These are phyloP conservation scores for Heimioporus sp. DNA, from an alignment of 768 basidiomycete genomes.

Conservation along the genomic window DNA sequence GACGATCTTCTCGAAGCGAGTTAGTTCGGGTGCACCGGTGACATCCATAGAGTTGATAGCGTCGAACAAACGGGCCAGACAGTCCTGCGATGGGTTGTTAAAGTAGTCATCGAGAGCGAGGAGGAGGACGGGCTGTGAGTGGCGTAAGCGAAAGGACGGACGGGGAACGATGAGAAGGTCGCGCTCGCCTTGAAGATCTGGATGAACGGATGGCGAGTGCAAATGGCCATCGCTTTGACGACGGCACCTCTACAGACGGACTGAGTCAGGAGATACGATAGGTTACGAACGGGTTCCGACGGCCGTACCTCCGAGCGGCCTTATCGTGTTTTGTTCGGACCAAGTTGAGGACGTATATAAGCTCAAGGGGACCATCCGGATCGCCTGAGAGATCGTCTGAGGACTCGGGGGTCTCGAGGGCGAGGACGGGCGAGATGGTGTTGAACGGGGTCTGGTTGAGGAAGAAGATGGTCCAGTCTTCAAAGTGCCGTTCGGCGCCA, in stretches of 20 bases:
- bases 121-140: constrained; percentile 76
- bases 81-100: constrained; percentile 82
- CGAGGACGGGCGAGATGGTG: constrained; percentile 78
- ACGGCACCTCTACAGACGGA: constrained; percentile 70
- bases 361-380: constrained; percentile 39
- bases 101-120: constrained; percentile 97
- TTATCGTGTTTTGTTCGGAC: constrained; percentile 92
- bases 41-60: constrained; percentile 92
- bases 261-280: constrained; percentile 8
- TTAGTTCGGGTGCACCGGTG: constrained; percentile 71
- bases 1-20: constrained; percentile 81
- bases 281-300: constrained; percentile 5
- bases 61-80: constrained; percentile 87
- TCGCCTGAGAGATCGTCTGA: constrained; percentile 26
- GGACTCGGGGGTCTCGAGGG: constrained; percentile 53
- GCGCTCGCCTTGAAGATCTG: constrained; percentile 86
- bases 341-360: constrained; percentile 87
- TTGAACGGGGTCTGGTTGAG: constrained; percentile 92
- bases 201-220: constrained; percentile 90
- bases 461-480: constrained; percentile 99
- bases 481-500: constrained; percentile 90
- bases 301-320: constrained; percentile 64
- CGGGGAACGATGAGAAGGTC: not conserved
- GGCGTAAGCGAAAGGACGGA: constrained; percentile 4
- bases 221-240: constrained; percentile 93